A percentile compares a stretch with the other conserved stretches of the same genome.
Conservation (phyloP, 2,329 filamentous ascomycete species). For the Neopestalotiopsis clavispora region DNA sequence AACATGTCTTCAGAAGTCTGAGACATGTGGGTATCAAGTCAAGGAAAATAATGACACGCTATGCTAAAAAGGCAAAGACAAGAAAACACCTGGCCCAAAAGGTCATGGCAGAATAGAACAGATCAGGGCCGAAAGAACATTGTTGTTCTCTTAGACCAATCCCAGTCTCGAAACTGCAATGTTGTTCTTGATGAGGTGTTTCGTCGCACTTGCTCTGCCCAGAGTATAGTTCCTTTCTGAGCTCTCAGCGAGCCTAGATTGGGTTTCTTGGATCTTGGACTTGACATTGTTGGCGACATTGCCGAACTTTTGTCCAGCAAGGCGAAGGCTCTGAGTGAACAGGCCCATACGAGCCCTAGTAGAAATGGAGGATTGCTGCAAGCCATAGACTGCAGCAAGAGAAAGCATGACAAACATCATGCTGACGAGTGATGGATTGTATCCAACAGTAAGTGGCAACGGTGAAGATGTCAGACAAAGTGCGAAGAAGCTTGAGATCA, state of each 20-base stretch:
- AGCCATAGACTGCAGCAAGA: background rate
- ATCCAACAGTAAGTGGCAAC: background rate
- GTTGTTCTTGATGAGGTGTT: background rate
- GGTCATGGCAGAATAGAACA: background rate
- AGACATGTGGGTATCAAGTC: slow-evolving; percentile 7
- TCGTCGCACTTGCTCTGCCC: background rate
- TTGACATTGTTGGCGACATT: slow-evolving; percentile 15
- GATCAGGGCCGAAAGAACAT: background rate
- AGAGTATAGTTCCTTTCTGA: background rate
- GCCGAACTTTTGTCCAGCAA: slow-evolving; percentile 7
- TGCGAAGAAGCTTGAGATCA: background rate
- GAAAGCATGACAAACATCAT: slow-evolving; percentile 5
- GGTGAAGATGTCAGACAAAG: background rate
- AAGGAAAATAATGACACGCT: slow-evolving; percentile 1
- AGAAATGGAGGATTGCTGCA: slow-evolving; percentile 12
- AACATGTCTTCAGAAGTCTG: background rate
- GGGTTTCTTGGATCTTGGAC: slow-evolving; percentile 12
- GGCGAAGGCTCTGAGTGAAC: slow-evolving; percentile 21
- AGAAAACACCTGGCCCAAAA: background rate
- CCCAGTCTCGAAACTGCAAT: background rate
- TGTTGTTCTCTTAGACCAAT: background rate
- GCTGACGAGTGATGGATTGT: slow-evolving; percentile 2
- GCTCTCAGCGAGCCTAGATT: background rate
- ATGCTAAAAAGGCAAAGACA: background rate
- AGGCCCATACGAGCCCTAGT: slow-evolving; percentile 16